These are phyloP conservation scores for Auricularia sp. DNA, from an alignment of 768 basidiomycete genomes.

Conservation along the genomic window DNA sequence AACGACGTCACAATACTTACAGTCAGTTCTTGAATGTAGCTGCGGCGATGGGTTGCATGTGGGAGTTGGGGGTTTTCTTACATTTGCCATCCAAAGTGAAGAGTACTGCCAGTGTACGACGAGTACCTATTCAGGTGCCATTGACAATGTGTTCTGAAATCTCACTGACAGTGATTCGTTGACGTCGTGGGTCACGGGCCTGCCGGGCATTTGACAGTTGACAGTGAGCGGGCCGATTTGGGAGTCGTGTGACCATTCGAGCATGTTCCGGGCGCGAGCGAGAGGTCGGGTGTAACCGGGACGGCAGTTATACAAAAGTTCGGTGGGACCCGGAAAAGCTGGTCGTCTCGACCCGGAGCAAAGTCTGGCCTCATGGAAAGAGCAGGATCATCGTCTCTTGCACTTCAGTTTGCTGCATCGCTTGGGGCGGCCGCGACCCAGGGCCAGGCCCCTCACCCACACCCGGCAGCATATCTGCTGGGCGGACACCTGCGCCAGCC, in stretches of 20 bases:
- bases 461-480: not conserved
- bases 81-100: too few relatives aligned
- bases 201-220: too few relatives aligned
- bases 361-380: not conserved
- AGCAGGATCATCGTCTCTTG: not conserved
- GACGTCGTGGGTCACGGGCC: too few relatives aligned
- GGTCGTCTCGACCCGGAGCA: not conserved
- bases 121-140: too few relatives aligned
- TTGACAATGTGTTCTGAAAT: too few relatives aligned
- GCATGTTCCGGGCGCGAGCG: not conserved
- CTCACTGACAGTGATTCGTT: too few relatives aligned
- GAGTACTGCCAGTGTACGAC: too few relatives aligned
- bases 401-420: not conserved
- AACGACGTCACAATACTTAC: too few relatives aligned
- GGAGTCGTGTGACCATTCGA: not conserved
- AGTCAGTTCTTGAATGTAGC: too few relatives aligned
- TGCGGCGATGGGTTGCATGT: too few relatives aligned
- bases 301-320: not conserved
- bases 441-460: not conserved
- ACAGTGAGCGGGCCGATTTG: too few relatives aligned
- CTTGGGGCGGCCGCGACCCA: not conserved
- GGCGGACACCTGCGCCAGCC: not conserved
- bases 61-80: too few relatives aligned
- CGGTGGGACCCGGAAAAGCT: not conserved
- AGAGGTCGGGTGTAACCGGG: not conserved